These are phyloP conservation scores for Drosera spatulata DNA, from an alignment of 179 eudicot genomes.

Conservation along the genomic window DNA sequence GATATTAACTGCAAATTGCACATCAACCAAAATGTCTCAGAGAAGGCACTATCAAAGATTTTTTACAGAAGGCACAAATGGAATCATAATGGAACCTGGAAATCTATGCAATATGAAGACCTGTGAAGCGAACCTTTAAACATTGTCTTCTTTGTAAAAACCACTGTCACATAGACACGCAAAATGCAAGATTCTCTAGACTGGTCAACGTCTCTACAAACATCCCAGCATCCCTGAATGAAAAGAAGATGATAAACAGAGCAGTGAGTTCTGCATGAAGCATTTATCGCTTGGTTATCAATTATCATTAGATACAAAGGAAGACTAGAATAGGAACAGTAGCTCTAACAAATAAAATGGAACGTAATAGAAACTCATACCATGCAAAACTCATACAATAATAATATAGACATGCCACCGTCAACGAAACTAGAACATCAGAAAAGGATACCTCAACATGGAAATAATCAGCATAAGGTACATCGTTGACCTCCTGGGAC, in stretches of 20 bases:
- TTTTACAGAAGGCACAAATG: too few species aligned
- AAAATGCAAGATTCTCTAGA: slow-evolving; percentile 42
- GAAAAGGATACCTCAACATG: slow-evolving; percentile 60
- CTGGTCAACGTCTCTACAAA: slow-evolving; percentile 33
- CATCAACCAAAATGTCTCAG: too few species aligned
- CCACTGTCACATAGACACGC: slow-evolving; percentile 59
- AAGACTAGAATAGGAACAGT: not conserved
- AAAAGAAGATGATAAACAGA: not conserved
- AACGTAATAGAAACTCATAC: not conserved
- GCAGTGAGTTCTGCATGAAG: not conserved
- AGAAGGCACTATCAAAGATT: too few species aligned
- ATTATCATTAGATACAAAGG: too few species aligned
- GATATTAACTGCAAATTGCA: too few species aligned
- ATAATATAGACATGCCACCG: not conserved
- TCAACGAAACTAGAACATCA: not conserved
- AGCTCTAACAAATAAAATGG: not conserved
- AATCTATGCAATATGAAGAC: not conserved
- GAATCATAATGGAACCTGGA: too few species aligned
- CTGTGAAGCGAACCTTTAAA: slow-evolving; percentile 51
- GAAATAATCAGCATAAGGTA: slow-evolving; percentile 93
- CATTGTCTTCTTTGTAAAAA: slow-evolving; percentile 77
- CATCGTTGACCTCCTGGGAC: slow-evolving; percentile 80
- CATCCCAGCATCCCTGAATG: slow-evolving; percentile 79
- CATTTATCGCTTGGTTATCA: not conserved
- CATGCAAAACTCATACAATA: not conserved